Conservation (phyloP, 2,329 filamentous ascomycete genomes). For the Aspergillus niger region DNA sequence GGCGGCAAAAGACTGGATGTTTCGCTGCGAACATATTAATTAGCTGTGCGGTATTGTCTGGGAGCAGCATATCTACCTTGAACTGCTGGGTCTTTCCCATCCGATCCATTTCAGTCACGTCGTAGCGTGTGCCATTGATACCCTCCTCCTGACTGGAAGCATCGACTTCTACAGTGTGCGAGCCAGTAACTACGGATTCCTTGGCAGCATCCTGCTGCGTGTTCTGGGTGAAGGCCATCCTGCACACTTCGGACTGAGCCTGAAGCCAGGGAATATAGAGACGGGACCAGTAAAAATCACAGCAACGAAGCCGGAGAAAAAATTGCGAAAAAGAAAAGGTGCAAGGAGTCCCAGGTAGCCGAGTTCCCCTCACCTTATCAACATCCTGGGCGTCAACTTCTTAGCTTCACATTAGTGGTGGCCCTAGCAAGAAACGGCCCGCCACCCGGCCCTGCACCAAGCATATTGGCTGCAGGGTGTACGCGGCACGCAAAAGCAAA, state of each 20-base stretch:
- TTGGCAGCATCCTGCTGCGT: neutral
- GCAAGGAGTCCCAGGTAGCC: no score
- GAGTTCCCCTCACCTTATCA: no score
- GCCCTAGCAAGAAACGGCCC: neutral
- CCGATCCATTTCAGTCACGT: conserved; percentile 32
- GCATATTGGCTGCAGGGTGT: neutral
- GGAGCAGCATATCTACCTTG: conserved; percentile 20
- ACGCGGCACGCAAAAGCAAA: neutral
- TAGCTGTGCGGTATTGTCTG: neutral
- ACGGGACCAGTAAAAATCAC: neutral
- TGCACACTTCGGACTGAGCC: neutral
- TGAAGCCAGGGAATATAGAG: neutral
- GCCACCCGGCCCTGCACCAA: neutral
- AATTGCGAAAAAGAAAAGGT: no score
- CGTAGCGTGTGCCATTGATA: conserved; percentile 9
- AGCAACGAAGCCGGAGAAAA: neutral
- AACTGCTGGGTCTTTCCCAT: conserved; percentile 36
- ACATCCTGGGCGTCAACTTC: no score
- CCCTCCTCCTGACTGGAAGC: neutral
- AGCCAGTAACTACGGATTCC: neutral
- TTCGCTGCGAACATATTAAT: conserved; percentile 26
- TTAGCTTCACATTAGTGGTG: no score
- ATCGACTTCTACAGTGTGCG: conserved; percentile 11
- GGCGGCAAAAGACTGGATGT: conserved; percentile 35
- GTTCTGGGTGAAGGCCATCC: neutral